phyloP scores from a whole-genome alignment of 768 basidiomycete genomes.

The Megacollybia marginata region DNA sequence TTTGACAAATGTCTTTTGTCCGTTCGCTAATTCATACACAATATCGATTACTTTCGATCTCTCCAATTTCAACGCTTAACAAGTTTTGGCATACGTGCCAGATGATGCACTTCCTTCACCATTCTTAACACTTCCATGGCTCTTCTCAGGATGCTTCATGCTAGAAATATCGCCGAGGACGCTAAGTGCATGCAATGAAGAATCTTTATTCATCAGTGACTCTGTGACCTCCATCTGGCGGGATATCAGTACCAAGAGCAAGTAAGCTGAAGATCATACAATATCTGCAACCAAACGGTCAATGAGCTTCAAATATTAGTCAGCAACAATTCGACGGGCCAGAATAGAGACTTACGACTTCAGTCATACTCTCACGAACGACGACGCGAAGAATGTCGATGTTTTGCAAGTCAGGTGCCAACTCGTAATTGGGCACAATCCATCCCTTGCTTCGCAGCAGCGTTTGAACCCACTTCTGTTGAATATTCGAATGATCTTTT shows the following conservation, averaged over 20 bases:
- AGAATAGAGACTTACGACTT: constrained; percentile 34
- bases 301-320: constrained; percentile 48
- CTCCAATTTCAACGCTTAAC: constrained; percentile 23
- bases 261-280: constrained; percentile 29
- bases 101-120: constrained; percentile 39
- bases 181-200: constrained; percentile 46
- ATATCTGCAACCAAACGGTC: constrained; percentile 65
- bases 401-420: constrained; percentile 45
- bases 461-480: constrained; percentile 56
- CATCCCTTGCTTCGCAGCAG: constrained; percentile 45
- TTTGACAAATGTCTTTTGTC: too few species aligned
- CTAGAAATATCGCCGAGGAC: constrained; percentile 24
- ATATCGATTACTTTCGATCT: too few species aligned
- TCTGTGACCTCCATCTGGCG: constrained; percentile 5
- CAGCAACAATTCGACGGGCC: constrained; percentile 46
- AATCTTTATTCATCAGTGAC: constrained; percentile 32
- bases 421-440: constrained; percentile 47
- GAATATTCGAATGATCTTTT: constrained; percentile 44
- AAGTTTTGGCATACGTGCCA: constrained; percentile 65
- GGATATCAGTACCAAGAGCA: neutral
- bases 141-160: constrained; percentile 27
- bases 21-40: too few species aligned
- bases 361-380: constrained; percentile 52
- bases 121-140: constrained; percentile 37
- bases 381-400: constrained; percentile 61